phyloP scores from a whole-genome alignment of 352 stramenopile species.

The Phytophthora palmivora region DNA sequence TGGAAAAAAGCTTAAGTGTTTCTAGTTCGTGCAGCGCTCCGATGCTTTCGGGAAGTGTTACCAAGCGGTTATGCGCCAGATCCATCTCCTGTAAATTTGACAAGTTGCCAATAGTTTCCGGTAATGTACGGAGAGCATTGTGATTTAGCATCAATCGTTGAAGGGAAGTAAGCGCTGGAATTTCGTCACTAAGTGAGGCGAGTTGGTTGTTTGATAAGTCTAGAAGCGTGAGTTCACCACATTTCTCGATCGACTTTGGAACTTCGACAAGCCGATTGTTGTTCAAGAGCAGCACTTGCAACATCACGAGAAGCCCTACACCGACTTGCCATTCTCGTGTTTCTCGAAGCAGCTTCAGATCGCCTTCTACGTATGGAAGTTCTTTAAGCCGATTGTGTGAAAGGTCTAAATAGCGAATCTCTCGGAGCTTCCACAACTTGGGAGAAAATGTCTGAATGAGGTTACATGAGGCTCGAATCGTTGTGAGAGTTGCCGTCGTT shows the following conservation, averaged over 20 bases:
- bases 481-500: conserved; percentile 54
- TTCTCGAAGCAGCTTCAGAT: conserved; percentile 74
- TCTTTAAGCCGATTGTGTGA: conserved; percentile 60
- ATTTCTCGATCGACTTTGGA: conserved; percentile 63
- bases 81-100: conserved; percentile 46
- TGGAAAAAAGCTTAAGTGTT: conserved; percentile 46
- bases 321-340: conserved; percentile 79
- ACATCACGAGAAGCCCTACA: conserved; percentile 49
- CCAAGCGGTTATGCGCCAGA: conserved; percentile 50
- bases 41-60: conserved; percentile 46
- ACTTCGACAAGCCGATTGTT: conserved; percentile 59
- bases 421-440: conserved; percentile 69
- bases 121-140: conserved; percentile 51
- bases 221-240: conserved; percentile 43
- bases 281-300: conserved; percentile 55
- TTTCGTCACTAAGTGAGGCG: conserved; percentile 40
- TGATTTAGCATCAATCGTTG: conserved; percentile 45
- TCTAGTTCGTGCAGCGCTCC: conserved; percentile 51
- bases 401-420: conserved; percentile 55
- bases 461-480: conserved; percentile 65
- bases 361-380: conserved; percentile 69
- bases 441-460: conserved; percentile 66
- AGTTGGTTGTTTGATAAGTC: conserved; percentile 68
- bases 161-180: conserved; percentile 49
- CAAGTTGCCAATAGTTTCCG: conserved; percentile 50